These are phyloP conservation scores for Plectosphaerella sp. DNA, from an alignment of 2,329 filamentous ascomycete genomes.

Conservation along the genomic window DNA sequence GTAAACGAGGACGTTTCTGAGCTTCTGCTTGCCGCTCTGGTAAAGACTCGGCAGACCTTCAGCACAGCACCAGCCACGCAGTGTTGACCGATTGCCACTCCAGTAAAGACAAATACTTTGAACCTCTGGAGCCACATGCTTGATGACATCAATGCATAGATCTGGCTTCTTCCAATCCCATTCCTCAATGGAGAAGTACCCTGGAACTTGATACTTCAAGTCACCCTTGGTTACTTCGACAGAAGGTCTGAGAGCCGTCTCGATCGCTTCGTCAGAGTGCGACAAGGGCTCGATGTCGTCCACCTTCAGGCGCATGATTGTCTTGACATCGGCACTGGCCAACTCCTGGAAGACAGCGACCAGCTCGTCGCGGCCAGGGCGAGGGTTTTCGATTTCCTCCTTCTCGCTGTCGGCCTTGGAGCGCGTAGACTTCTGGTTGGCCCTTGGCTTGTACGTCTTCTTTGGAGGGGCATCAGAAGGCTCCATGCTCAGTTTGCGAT, in stretches of 20 bases:
- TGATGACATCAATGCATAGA: conserved; percentile 18
- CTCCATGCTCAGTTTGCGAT: not conserved
- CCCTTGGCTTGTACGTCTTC: not conserved
- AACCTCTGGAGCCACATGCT: not conserved
- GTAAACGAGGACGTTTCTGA: conserved; percentile 18
- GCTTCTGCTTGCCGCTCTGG: conserved; percentile 6
- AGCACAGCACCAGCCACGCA: conserved; percentile 23
- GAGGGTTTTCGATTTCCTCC: not conserved
- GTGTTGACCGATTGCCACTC: conserved; percentile 25
- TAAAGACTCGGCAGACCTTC: conserved; percentile 16
- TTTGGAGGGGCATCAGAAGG: not conserved
- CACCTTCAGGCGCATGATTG: not conserved
- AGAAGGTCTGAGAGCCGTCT: conserved; percentile 11
- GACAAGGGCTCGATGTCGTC: conserved; percentile 1
- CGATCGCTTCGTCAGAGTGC: conserved; percentile 24
- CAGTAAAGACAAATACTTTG: conserved; percentile 22
- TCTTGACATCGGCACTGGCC: not conserved
- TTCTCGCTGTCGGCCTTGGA: not conserved
- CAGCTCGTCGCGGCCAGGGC: not conserved
- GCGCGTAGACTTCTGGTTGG: not conserved
- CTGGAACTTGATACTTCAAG: not conserved
- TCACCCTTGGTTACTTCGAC: not conserved
- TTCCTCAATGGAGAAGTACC: conserved; percentile 17
- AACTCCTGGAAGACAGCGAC: not conserved
- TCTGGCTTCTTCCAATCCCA: conserved; percentile 25